A percentile compares a stretch with the other conserved stretches of the same genome.
phyloP scores from a whole-genome alignment of 495 filamentous ascomycete genomes.

The Podospora didyma region DNA sequence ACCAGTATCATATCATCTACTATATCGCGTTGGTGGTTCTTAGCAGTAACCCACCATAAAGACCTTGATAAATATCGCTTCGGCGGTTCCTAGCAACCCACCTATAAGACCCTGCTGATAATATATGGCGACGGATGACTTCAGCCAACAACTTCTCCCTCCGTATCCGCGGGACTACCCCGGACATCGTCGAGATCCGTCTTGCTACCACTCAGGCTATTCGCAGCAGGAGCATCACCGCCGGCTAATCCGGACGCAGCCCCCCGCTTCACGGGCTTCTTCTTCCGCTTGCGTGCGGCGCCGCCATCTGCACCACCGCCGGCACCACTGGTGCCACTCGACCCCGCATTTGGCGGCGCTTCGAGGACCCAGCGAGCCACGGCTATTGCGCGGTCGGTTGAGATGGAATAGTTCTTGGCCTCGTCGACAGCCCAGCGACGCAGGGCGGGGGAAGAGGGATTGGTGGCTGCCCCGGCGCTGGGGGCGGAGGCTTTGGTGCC shows the following conservation, averaged over 20 bases:
- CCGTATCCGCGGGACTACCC: too few species aligned
- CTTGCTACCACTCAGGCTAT: not conserved
- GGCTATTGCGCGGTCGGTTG: slow-evolving; percentile 62
- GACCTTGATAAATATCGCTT: too few species aligned
- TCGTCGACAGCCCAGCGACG: slow-evolving; percentile 59
- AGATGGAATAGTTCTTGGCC: slow-evolving; percentile 63
- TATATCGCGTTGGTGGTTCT: too few species aligned
- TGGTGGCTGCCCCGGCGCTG: not conserved
- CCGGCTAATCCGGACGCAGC: not conserved
- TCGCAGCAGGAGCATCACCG: not conserved
- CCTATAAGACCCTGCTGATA: too few species aligned
- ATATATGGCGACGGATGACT: too few species aligned
- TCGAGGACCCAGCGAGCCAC: slow-evolving; percentile 61
- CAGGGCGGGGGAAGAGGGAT: not conserved
- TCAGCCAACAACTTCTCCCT: too few species aligned
- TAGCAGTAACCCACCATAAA: too few species aligned
- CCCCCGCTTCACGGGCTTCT: slow-evolving; percentile 14
- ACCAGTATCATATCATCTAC: too few species aligned
- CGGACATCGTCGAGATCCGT: not conserved
- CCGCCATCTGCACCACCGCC: too few species aligned
- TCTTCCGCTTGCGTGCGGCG: slow-evolving; percentile 25
- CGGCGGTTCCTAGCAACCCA: too few species aligned
- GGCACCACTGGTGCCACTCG: not conserved
- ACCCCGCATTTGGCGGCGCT: slow-evolving; percentile 14
- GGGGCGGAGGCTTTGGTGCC: not conserved